Percentiles rank a stretch among this genome's conserved stretches.
Conservation (phyloP, 495 filamentous ascomycete genomes). For the Daldinia caldariorum region DNA sequence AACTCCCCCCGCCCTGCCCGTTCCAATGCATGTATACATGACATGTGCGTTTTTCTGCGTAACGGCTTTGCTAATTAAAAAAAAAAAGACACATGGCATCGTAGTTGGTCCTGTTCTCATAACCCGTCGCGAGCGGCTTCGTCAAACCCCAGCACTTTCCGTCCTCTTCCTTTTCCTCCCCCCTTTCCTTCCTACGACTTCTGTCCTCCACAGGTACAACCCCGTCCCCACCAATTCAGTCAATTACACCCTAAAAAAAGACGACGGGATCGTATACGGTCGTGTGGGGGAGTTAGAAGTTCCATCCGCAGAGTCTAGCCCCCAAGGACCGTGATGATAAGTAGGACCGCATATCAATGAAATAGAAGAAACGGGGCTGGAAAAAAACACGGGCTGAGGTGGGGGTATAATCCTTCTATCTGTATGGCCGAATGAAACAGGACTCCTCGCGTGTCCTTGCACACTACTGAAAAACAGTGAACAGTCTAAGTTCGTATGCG, state of each 20-base stretch:
- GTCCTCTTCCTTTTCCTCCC: background rate
- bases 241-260: conserved; percentile 1
- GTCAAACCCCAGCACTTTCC: conserved; percentile 17
- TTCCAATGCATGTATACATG: conserved; percentile 31
- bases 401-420: conserved; percentile 46
- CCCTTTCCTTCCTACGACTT: background rate
- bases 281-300: conserved; percentile 1
- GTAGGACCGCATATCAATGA: conserved; percentile 10
- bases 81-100: conserved; percentile 33
- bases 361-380: conserved; percentile 18
- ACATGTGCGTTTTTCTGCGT: conserved; percentile 7
- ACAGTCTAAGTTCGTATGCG: conserved; percentile 33
- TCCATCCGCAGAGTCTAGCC: conserved; percentile 18
- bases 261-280: background rate
- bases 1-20: conserved; percentile 18
- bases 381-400: conserved; percentile 25
- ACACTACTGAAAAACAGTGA: conserved; percentile 25
- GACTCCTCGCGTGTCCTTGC: conserved; percentile 32
- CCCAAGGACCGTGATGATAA: conserved; percentile 11
- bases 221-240: background rate
- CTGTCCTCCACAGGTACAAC: conserved; percentile 6
- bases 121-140: conserved; percentile 36
- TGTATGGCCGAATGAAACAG: conserved; percentile 34
- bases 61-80: background rate
- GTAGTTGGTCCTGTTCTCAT: conserved; percentile 36